Evolutionary conservation across 768 basidiomycete genomes (phyloP), one percentile per base, ranked within the genome.

Genomic region (Podaxis sp.): DNA sequence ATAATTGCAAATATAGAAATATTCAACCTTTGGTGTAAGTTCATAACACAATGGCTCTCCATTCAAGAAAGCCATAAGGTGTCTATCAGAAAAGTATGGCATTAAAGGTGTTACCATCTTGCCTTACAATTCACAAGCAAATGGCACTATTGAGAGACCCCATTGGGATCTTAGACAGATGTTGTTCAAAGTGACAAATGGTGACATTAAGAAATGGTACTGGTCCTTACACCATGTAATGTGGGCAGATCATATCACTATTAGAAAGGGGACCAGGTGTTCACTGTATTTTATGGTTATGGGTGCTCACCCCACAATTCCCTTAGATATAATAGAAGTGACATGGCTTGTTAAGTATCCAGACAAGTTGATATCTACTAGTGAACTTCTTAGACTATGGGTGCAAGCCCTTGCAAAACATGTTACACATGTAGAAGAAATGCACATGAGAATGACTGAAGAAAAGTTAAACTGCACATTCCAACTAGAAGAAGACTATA

Each of bases 11-110:
- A n/a, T n/a, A n/a, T n/a, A n/a, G n/a, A n/a, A n/a, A n/a, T n/a
- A n/a, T n/a, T n/a, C n/a, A n/a, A n/a, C n/a, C n/a, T n/a, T n/a
- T n/a, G n/a, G n/a, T n/a, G n/a, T n/a, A n/a, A n/a, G n/a, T n/a
- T n/a, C n/a, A n/a, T n/a, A n/a, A n/a, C n/a, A 84, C 62, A 84
- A 83, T 53, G 70, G 72, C 0, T 37, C 53, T 5, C 56, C 67
- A 1, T 70, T 72, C 37, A 40, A 55, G 22, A 64, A 66, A 4
- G 70, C 70, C 0, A 33, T 69, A 3, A 50, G 40, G 2, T 70
- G 66, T 61, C 46, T 73, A 2, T 40, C 56, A n/a, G 33, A 68
- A 49, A 71, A 71, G 24, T 74, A 71, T 55, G 66, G 50, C 28
- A 68, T 71, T 20, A 59, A 60, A 30, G 62, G 65, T 3, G 68